Conservation (phyloP, 768 basidiomycete species). For the Mycena capillaripes region DNA sequence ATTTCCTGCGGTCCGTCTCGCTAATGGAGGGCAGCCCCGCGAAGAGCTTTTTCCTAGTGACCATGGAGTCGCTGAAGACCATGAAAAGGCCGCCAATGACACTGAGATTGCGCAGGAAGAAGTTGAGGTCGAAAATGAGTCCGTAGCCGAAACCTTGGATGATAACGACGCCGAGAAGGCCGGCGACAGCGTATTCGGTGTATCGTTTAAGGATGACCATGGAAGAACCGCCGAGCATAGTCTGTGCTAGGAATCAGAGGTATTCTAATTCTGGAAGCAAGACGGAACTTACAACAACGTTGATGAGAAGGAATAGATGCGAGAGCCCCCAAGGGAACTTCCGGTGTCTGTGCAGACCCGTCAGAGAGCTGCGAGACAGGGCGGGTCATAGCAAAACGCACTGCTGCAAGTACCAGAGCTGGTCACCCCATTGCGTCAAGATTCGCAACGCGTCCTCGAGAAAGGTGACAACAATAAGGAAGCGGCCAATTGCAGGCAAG, state of each 20-base stretch:
- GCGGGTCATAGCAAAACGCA: slow-evolving; percentile 55
- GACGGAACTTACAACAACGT: slow-evolving; percentile 82
- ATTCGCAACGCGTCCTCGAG: slow-evolving; percentile 97
- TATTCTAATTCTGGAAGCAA: not conserved
- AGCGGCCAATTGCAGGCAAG: slow-evolving; percentile 94
- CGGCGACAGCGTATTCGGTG: slow-evolving; percentile 91
- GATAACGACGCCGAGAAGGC: slow-evolving; percentile 91
- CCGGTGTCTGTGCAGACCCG: slow-evolving; percentile 76
- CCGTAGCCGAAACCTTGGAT: slow-evolving; percentile 99
- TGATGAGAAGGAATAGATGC: slow-evolving; percentile 91
- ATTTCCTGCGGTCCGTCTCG: slow-evolving; percentile 98
- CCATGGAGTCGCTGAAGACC: slow-evolving; percentile 98
- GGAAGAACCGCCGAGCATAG: slow-evolving; percentile 88
- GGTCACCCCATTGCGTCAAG: slow-evolving; percentile 94
- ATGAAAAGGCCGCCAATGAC: slow-evolving; percentile 99
- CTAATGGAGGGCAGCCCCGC: slow-evolving; percentile 91
- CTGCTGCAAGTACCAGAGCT: slow-evolving; percentile 98
- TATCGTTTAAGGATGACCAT: slow-evolving; percentile 90
- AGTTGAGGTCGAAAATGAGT: slow-evolving; percentile 99
- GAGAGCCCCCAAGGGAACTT: slow-evolving; percentile 97
- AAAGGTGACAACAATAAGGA: slow-evolving; percentile 98
- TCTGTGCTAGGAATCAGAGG: slow-evolving; percentile 59
- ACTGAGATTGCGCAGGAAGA: slow-evolving; percentile 98
- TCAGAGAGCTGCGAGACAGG: slow-evolving; percentile 23
- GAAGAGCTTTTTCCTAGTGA: slow-evolving; percentile 88